Base-by-base conservation (phyloP, 441 rosid genomes). In the Erodium moschatum region DNA sequence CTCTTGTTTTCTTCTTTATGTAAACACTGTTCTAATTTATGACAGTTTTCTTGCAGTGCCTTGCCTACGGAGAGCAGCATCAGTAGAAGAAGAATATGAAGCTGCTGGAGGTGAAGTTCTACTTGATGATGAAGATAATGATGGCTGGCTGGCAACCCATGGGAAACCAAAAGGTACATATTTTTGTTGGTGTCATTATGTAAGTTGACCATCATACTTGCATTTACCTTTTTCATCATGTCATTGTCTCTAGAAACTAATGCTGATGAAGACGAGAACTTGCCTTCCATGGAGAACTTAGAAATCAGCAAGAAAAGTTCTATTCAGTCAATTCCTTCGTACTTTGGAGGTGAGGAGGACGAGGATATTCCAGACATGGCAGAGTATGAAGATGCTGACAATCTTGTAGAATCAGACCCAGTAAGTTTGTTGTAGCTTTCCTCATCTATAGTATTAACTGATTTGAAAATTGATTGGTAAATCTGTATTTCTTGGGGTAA, bases 91-190 rank as follows among this genome's bases (percentile, higher is more conserved):
- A 77, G 99, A 94, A 64, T 94, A 94, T 66, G 96, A 88, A 80
- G 96, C 96, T 76, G 88, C 92, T 35, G 96, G 99, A 75, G 99
- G 97, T 60, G 97, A 94, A 82, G 82, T 94, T 78, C 81, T 90
- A 70, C 87, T 91, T 72, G 99, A 94, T 74, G 81, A 87, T 80
- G 97, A 94, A 81, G 97, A 94, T 71, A 81, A 88, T 77, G 97
- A 94, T 76, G 99, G 97, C 72, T 94, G 97, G 99, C 78, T 90
- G 58, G 99, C 99, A 0, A 94, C 99, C 42, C 97, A 94, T 73
- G 99, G 99, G 73, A 89, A 83, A 78, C 97, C 97, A 0, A 90
- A 82, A 90, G 97, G 97, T 89, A 65, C 35, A 35, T 60, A 19
- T 56, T 48, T 5, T 42, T 20, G 11, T 50, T 64, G 44, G 67